Percentiles rank a stretch among this genome's conserved stretches.
Evolutionary conservation across 1,284 basidiomycete genomes (phyloP).

Genomic region (Salmacisia buchloeana): DNA sequence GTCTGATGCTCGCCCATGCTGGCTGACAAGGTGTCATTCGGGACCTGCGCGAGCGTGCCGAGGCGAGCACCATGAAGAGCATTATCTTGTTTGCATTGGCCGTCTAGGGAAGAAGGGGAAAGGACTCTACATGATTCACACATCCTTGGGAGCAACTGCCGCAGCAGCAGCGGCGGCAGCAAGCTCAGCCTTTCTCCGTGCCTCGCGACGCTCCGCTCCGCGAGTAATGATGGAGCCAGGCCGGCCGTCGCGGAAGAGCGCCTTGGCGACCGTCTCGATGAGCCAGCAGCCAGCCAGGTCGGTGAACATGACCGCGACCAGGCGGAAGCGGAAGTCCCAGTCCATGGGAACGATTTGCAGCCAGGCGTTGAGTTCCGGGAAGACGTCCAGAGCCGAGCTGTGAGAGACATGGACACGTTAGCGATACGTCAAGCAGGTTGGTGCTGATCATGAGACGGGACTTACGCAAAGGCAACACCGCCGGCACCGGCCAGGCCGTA

Average conservation of each 20-base stretch:
- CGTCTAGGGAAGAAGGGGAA: too few species aligned
- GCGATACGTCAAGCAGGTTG: neutral
- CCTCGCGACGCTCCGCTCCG: slow-evolving; percentile 24
- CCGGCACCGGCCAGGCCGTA: slow-evolving; percentile 40
- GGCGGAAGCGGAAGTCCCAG: slow-evolving; percentile 55
- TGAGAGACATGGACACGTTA: slow-evolving; percentile 52
- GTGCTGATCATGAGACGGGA: slow-evolving; percentile 9
- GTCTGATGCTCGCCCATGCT: too few species aligned
- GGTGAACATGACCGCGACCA: slow-evolving; percentile 52
- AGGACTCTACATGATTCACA: too few species aligned
- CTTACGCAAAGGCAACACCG: slow-evolving; percentile 38
- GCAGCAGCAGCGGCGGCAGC: too few species aligned
- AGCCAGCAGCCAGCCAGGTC: slow-evolving; percentile 85
- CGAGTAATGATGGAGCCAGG: slow-evolving; percentile 74
- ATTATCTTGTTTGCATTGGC: too few species aligned
- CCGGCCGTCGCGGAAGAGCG: slow-evolving; percentile 78
- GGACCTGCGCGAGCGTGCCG: too few species aligned
- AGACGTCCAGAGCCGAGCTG: slow-evolving; percentile 60
- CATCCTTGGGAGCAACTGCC: too few species aligned
- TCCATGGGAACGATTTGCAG: slow-evolving; percentile 93
- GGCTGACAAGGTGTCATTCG: too few species aligned
- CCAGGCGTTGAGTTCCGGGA: slow-evolving; percentile 94
- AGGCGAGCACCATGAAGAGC: too few species aligned
- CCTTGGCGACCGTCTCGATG: slow-evolving; percentile 76
- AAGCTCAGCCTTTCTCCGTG: slow-evolving; percentile 22